Evolutionary conservation across 2,329 filamentous ascomycete genomes (phyloP), one percentile per base, ranked within the genome.

Genomic region (Nothophoma quercina): DNA sequence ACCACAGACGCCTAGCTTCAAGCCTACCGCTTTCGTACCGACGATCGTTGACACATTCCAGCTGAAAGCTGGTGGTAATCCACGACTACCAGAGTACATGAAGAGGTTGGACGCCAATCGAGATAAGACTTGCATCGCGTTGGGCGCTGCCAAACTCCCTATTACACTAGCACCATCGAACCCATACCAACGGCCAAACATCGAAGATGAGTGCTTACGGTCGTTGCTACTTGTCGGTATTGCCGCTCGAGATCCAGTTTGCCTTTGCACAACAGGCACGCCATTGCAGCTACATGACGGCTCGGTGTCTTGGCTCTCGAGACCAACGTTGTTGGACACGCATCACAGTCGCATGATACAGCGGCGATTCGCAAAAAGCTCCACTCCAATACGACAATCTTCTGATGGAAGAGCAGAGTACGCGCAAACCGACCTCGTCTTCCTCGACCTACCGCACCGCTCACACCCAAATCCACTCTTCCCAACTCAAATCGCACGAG

Each of bases 31-130:
- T 1, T 58, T 65, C 16, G 43, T 68, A 5, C 46, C 63, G 4
- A 55, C 51, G 0, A 67, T 77, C 3, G 62, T 72, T 7, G 71
- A 77, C 18, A 72, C 73, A 2, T 78, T 79, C 46, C 63, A 58
- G 12, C 68, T 76, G 70, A 73, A 75, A 42, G 72, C 77, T 22
- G 70, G 74, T n/a, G 77, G 77, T 5, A 75, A 78, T 42, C 75
- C 75, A 34, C 62, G 69, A 18, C 60, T 78, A 26, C 75, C 76
- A 19, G 70, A 71, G 29, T 70, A 73, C 46, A 63, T 76, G 32
- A 62, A 75, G 23, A 63, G 70, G 25, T 68, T 77, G 3, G 75
- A 77, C 50, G 76, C 77, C 5, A 73, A 76, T 39, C 75, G 76
- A 43, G 76, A 78, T 62, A 77, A 77, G 55, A 71, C 73, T 1